A percentile compares a stretch with the other conserved stretches of the same genome.
These are phyloP conservation scores for Trametes pubescens DNA, from an alignment of 1,284 basidiomycete genomes.

Conservation along the genomic window DNA sequence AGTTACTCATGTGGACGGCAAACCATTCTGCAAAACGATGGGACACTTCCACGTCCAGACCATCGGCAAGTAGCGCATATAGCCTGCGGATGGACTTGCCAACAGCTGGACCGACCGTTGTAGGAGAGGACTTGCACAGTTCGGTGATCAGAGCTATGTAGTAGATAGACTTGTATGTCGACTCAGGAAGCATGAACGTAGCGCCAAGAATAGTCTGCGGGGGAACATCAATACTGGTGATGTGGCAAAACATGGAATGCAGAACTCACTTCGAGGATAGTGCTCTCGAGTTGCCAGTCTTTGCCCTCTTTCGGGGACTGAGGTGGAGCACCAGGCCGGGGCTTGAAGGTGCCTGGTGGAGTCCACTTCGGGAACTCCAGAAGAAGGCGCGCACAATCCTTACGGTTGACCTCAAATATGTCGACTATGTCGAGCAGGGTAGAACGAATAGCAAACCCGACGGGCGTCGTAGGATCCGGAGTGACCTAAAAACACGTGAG, in stretches of 20 bases:
- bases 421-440: slow-evolving; percentile 86
- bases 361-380: slow-evolving; percentile 92
- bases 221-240: slow-evolving; percentile 4
- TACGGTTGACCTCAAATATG: slow-evolving; percentile 96
- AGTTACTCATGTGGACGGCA: slow-evolving; percentile 95
- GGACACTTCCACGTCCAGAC: slow-evolving; percentile 86
- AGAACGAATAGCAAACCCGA: slow-evolving; percentile 84
- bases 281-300: slow-evolving; percentile 83
- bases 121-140: slow-evolving; percentile 91
- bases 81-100: slow-evolving; percentile 94
- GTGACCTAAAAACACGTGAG: slow-evolving; percentile 61
- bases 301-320: slow-evolving; percentile 61
- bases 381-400: slow-evolving; percentile 90
- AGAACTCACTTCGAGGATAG: slow-evolving; percentile 74
- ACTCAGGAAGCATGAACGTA: slow-evolving; percentile 80
- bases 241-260: neutral
- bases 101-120: slow-evolving; percentile 94
- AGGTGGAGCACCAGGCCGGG: slow-evolving; percentile 63
- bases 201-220: slow-evolving; percentile 78
- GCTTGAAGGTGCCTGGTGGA: slow-evolving; percentile 84
- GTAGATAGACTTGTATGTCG: slow-evolving; percentile 84
- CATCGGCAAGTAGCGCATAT: slow-evolving; percentile 79
- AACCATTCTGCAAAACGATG: slow-evolving; percentile 95
- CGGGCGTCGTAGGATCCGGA: slow-evolving; percentile 74
- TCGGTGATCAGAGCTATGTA: slow-evolving; percentile 93